These are phyloP conservation scores for Thalassiosira livingstoniorum DNA, from an alignment of 352 stramenopile genomes.

Conservation along the genomic window DNA sequence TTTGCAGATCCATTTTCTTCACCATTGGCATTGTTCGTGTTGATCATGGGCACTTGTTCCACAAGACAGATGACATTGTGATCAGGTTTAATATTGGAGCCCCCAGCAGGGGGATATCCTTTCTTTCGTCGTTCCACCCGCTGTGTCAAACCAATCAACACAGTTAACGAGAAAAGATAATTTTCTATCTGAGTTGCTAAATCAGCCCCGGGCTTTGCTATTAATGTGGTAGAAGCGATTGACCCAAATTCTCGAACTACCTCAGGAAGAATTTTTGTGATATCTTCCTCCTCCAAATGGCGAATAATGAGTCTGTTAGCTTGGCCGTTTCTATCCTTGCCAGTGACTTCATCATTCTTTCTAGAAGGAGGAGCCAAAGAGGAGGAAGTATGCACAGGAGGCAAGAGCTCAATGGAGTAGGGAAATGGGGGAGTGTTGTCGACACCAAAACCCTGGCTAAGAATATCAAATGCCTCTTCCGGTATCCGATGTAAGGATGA, in stretches of 20 bases:
- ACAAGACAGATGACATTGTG: conserved; percentile 65
- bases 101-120: conserved; percentile 22
- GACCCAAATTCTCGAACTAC: conserved; percentile 56
- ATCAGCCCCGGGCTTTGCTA: conserved; percentile 29
- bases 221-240: neutral
- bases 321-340: neutral
- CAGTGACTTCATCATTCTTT: neutral
- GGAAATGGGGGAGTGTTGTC: conserved; percentile 29
- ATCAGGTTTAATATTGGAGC: conserved; percentile 33
- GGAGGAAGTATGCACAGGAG: neutral
- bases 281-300: conserved; percentile 56
- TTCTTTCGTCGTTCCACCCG: conserved; percentile 53
- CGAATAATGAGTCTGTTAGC: conserved; percentile 40
- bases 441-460: conserved; percentile 40
- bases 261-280: conserved; percentile 39
- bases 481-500: conserved; percentile 26
- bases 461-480: conserved; percentile 29
- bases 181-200: conserved; percentile 50
- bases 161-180: conserved; percentile 60
- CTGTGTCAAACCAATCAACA: conserved; percentile 58
- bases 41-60: conserved; percentile 38
- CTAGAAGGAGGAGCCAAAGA: neutral
- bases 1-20: neutral
- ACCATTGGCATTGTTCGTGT: conserved; percentile 9
- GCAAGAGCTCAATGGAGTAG: conserved; percentile 40